Evolutionary conservation across 176 grass and related monocot species (phyloP), one percentile per base, ranked within the genome.

Genomic region (Guadua angustifolia): DNA sequence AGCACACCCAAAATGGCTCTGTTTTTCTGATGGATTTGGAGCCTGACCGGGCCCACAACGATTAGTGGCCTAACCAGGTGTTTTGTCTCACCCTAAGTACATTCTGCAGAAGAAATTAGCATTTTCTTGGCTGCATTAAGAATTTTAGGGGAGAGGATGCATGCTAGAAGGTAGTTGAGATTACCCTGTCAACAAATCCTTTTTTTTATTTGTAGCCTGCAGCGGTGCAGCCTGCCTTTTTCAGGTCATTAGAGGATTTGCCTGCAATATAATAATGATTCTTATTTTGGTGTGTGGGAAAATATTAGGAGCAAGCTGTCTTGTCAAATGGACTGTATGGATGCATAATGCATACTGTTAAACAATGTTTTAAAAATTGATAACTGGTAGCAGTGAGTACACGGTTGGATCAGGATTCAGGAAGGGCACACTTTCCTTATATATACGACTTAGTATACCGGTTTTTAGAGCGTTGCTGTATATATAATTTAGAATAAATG

Each of bases 81-180:
- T 24, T 86, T 90, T 90, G 88, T 83, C 88, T 61, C 84, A 56
- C 53, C 32, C 52, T 40, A 6, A 51, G 79, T 74, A 52, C 68
- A 21, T 73, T 74, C 59, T 83, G 80, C 74, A 74, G n/a, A 71
- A 49, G 79, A 77, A 79, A 77, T 66, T 57, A 24, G 68, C 79
- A n/a, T 33, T 68, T 79, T 87, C 36, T 79, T 90, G 74, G 74
- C 81, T 26, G 66, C 13, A 83, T 73, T 90, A 74, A 83, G 63
- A n/a, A 51, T 68, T 74, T 52, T 22, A 36, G 46, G 56, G 74
- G 21, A 12, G 56, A 59, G 66, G 56, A 82, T 66, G 52, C 61
- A 76, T 38, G 73, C 58, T 60, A 24, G 49, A 47, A 51, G 69
- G 78, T 85, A 1, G 83, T 81, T 89, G 82, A 75, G 88, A 85